Evolutionary conservation across 2,329 filamentous ascomycete genomes (phyloP), one percentile per base, ranked within the genome.

Genomic region (Monilinia aucupariae): DNA sequence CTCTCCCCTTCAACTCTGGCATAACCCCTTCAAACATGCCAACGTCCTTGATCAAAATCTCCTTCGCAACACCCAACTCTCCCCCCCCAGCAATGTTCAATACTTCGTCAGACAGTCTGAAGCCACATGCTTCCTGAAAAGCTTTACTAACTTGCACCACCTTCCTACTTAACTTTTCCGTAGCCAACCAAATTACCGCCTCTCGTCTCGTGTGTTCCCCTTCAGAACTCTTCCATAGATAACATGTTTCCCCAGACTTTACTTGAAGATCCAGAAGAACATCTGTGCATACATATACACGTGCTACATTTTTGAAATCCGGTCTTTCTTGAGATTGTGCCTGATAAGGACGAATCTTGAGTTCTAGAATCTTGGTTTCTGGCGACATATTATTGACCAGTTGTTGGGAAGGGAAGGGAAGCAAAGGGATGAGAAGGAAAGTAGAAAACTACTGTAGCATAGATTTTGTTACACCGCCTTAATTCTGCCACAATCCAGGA

Each of bases 131-230:
- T 43, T 89, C 87, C 66, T 90, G 87, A 61, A 96, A 84, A 7
- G 85, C 80, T 66, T 90, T 87, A 27, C 90, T 87, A 78, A 90
- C 84, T 79, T 92, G 82, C 56, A 89, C 79, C 63, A 91, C 80
- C 66, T 87, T 83, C 68, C 84, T 85, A 71, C 86, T 82, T 68
- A 91, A 78, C 70, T 86, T 85, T 73, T 87, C 78, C 7, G 79
- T 72, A 4, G 84, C 82, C 48, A 79, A 76, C 85, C 85, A 89
- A 13, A 83, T 85, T 69, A 88, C 80, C n/a, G 82, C 86, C 59
- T 74, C 69, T 65, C 66, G 67, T 39, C 64, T 67, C 25, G 64
- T 63, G 15, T 64, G 55, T 13, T 66, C 63, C 6, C 43, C 54
- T 15, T 71, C 67, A 37, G 77, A 74, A 47, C 72, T 69, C 59